Percentiles rank a stretch among this genome's conserved stretches.
These are phyloP conservation scores for Pseudozyma sp. DNA, from an alignment of 1,284 basidiomycete species.

Conservation along the genomic window DNA sequence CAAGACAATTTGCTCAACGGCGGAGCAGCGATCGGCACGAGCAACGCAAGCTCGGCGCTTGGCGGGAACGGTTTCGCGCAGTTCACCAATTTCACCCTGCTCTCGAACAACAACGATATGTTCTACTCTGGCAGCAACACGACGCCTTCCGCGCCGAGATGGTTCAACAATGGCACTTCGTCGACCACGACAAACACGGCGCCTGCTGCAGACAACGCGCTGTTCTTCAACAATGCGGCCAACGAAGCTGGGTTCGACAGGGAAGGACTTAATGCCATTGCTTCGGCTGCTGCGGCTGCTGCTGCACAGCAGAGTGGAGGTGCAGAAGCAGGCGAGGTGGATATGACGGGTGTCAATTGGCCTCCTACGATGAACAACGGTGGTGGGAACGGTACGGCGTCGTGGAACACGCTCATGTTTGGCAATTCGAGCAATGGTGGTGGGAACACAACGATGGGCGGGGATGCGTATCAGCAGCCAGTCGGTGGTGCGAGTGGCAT, in stretches of 20 bases:
- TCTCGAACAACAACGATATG: slow-evolving; percentile 32
- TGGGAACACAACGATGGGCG: background rate
- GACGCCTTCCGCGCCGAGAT: slow-evolving; percentile 2
- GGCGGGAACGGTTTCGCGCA: slow-evolving; percentile 20
- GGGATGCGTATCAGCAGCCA: background rate
- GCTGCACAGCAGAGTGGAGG: slow-evolving; percentile 9
- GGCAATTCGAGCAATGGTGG: background rate
- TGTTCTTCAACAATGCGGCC: slow-evolving; percentile 17
- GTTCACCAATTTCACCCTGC: slow-evolving; percentile 35
- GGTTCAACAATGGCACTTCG: slow-evolving; percentile 7
- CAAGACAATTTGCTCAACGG: slow-evolving; percentile 7
- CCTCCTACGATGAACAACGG: slow-evolving; percentile 1
- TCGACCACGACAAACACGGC: background rate
- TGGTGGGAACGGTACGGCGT: background rate
- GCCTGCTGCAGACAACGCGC: slow-evolving; percentile 1
- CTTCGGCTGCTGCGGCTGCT: slow-evolving; percentile 28
- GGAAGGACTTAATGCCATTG: slow-evolving; percentile 36
- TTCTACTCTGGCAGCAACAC: slow-evolving; percentile 26
- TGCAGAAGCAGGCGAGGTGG: slow-evolving; percentile 5
- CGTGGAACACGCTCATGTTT: slow-evolving; percentile 39
- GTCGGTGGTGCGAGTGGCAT: background rate
- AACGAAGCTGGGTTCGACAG: slow-evolving; percentile 14
- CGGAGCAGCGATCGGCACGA: slow-evolving; percentile 4
- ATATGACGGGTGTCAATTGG: slow-evolving; percentile 22
- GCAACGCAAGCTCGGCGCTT: background rate